phyloP scores from a whole-genome alignment of 1,139 yeast species.

The Suhomyces wounanorum region DNA sequence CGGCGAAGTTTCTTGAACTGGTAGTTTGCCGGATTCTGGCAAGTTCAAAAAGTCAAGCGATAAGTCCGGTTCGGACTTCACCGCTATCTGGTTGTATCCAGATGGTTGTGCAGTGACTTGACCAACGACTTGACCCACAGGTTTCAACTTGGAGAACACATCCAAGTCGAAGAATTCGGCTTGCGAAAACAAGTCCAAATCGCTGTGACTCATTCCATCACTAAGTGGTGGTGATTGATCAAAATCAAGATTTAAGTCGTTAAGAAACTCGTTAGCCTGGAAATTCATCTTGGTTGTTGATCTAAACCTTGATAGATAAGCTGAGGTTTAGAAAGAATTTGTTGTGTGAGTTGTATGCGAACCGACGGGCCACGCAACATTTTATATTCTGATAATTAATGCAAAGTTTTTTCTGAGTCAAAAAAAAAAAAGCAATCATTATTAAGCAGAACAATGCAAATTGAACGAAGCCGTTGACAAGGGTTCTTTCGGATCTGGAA shows the following conservation, averaged over 20 bases:
- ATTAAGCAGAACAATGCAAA: conserved; percentile 7
- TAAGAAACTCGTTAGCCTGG: conserved; percentile 48
- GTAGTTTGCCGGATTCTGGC: conserved; percentile 6
- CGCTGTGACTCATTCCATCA: conserved; percentile 25
- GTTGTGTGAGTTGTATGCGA: not conserved
- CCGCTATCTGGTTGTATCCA: conserved; percentile 5
- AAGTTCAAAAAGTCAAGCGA: conserved; percentile 13
- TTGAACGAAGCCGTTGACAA: not conserved
- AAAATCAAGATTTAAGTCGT: conserved; percentile 40
- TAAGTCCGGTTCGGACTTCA: conserved; percentile 15
- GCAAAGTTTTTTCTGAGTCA: conserved; percentile 10
- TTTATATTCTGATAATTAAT: conserved; percentile 1
- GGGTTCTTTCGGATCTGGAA: not conserved
- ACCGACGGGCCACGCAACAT: not conserved
- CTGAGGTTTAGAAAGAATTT: not conserved
- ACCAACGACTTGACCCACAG: conserved; percentile 14
- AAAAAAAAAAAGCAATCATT: conserved; percentile 8
- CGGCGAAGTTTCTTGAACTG: conserved; percentile 5
- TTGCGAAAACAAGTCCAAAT: conserved; percentile 47
- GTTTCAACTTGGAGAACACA: conserved; percentile 34
- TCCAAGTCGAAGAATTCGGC: conserved; percentile 53
- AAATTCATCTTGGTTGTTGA: conserved; percentile 34
- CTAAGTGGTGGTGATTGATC: conserved; percentile 23
- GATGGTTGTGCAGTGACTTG: conserved; percentile 9
- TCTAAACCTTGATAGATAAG: not conserved